phyloP scores from a whole-genome alignment of 306 rosid species.

The Arachis hypogaea region DNA sequence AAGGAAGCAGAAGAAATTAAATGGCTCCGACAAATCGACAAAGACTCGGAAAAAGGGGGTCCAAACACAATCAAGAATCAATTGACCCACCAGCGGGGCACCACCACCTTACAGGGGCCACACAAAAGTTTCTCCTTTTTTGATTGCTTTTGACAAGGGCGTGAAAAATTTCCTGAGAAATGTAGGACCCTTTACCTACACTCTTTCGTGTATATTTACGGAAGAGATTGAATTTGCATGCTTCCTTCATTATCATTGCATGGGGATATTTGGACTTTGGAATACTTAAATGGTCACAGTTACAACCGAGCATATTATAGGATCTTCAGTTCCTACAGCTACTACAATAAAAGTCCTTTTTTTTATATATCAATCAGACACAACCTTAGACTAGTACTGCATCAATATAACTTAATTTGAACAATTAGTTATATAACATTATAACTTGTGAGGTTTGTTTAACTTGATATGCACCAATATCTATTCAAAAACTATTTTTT shows the following conservation, averaged over 20 bases:
- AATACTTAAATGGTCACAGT: constrained; percentile 27
- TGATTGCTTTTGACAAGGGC: constrained; percentile 68
- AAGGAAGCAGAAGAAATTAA: constrained; percentile 38
- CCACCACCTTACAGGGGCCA: constrained; percentile 44
- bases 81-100: constrained; percentile 75
- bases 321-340: neutral
- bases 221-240: constrained; percentile 22
- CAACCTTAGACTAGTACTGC: neutral
- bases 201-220: constrained; percentile 33
- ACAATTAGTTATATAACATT: neutral
- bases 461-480: no score
- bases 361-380: neutral
- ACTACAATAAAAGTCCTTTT: neutral
- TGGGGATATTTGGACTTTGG: constrained; percentile 42
- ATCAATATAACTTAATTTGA: neutral
- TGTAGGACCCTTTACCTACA: constrained; percentile 47
- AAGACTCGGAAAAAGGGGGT: constrained; percentile 50
- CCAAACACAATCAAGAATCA: constrained; percentile 72
- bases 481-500: no score
- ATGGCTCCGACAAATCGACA: constrained; percentile 81
- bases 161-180: constrained; percentile 58
- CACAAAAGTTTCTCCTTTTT: constrained; percentile 53
- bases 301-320: constrained; percentile 2
- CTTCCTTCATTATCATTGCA: constrained; percentile 30
- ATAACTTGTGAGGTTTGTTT: neutral